A percentile compares a stretch with the other conserved stretches of the same genome.
phyloP scores from a whole-genome alignment of 305 asterid species.

The Fraxinus greggii region DNA sequence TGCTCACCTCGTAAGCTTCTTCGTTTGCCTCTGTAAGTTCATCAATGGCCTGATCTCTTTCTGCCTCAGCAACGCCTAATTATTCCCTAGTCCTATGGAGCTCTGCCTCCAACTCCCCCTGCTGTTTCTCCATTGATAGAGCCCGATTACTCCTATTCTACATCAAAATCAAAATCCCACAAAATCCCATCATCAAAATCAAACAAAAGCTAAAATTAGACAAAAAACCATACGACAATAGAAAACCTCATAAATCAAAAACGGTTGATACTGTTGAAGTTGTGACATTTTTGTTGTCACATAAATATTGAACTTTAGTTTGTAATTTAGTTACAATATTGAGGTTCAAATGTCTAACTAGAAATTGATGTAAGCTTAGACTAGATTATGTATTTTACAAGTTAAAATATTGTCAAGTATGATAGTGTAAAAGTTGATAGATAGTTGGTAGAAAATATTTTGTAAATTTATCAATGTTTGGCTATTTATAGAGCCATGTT shows the following conservation, averaged over 20 bases:
- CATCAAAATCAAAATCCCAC: background rate
- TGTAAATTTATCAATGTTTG: too few relatives aligned
- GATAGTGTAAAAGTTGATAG: too few relatives aligned
- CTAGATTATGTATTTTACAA: too few relatives aligned
- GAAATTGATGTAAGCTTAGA: too few relatives aligned
- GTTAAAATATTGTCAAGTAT: too few relatives aligned
- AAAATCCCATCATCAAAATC: constrained; percentile 25
- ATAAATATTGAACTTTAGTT: too few relatives aligned
- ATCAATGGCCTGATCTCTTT: constrained; percentile 32
- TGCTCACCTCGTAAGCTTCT: constrained; percentile 29
- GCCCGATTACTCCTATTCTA: constrained; percentile 25
- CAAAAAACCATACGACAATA: background rate
- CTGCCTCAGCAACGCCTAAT: constrained; percentile 25
- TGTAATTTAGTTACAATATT: too few relatives aligned
- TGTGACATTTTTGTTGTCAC: too few relatives aligned
- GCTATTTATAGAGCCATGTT: too few relatives aligned
- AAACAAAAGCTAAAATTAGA: background rate
- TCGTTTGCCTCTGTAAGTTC: constrained; percentile 36
- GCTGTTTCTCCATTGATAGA: constrained; percentile 27
- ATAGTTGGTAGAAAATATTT: too few relatives aligned
- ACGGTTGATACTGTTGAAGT: too few relatives aligned
- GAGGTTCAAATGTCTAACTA: too few relatives aligned
- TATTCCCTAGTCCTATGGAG: constrained; percentile 34
- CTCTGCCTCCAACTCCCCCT: constrained; percentile 32
- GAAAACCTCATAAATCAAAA: background rate